Percentiles rank a stretch among this genome's conserved stretches.
These are phyloP conservation scores for Carex cristatella DNA, from an alignment of 176 grass and related monocot genomes.

Conservation along the genomic window DNA sequence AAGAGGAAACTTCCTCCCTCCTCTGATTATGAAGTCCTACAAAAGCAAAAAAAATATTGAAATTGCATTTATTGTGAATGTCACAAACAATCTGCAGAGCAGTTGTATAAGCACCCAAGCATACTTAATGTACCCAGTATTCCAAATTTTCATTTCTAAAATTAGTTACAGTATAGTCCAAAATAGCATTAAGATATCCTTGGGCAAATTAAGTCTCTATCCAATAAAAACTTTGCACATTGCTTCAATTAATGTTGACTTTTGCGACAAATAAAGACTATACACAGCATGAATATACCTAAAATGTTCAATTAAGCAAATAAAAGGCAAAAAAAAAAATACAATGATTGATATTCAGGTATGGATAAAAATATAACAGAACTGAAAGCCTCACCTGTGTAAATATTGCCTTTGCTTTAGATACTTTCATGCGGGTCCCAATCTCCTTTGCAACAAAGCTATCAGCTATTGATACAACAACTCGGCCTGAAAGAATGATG, in stretches of 20 bases:
- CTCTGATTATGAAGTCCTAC: conserved; percentile 94
- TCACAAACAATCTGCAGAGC: background rate
- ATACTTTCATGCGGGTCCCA: conserved; percentile 50
- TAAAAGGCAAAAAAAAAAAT: background rate
- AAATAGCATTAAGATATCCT: background rate
- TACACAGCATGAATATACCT: background rate
- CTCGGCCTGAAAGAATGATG: conserved; percentile 67
- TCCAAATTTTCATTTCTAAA: background rate
- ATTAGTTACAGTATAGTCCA: background rate
- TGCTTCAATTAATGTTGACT: background rate
- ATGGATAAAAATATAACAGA: background rate
- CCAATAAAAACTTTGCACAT: background rate
- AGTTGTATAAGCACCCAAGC: background rate
- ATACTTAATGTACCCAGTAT: background rate
- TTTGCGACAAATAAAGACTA: background rate
- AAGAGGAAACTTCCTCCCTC: conserved; percentile 76
- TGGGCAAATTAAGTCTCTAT: background rate
- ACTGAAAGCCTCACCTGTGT: conserved; percentile 49
- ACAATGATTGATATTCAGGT: background rate
- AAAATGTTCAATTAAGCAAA: background rate
- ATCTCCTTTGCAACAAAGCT: conserved; percentile 84
- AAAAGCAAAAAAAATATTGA: conserved; percentile 19
- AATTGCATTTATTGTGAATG: background rate
- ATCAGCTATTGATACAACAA: conserved; percentile 97
- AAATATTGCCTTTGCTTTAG: conserved; percentile 82